These are phyloP conservation scores for Trichosphaerium sp. DNA, from an alignment of 78 protist genomes.

Conservation along the genomic window DNA sequence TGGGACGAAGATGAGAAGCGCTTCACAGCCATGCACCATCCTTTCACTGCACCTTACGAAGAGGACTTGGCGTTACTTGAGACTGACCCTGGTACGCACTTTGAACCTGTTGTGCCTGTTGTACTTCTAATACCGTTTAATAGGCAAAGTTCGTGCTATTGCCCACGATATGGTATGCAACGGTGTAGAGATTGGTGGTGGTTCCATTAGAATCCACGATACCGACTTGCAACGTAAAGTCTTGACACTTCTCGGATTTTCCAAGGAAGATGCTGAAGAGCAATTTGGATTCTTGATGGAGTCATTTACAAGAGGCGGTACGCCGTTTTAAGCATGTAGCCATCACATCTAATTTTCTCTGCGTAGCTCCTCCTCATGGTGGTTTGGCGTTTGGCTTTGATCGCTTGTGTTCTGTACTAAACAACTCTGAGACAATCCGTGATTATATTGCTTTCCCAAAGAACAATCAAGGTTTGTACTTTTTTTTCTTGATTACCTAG, in stretches of 20 bases:
- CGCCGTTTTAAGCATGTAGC: too few species aligned
- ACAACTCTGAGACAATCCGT: conserved; percentile 47
- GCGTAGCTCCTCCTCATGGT: conserved; percentile 69
- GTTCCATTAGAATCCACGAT: conserved; percentile 72
- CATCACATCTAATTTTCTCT: too few species aligned
- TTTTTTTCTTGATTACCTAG: too few species aligned
- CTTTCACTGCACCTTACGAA: conserved; percentile 79
- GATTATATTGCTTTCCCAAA: conserved; percentile 87
- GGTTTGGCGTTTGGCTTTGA: conserved; percentile 76
- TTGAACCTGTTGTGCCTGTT: neutral
- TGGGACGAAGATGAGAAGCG: too few species aligned
- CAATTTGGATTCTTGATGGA: conserved; percentile 17
- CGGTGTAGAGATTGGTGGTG: conserved; percentile 85
- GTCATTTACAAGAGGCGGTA: conserved; percentile 39
- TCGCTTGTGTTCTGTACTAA: conserved; percentile 37
- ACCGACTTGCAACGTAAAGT: conserved; percentile 39
- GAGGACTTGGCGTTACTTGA: conserved; percentile 29
- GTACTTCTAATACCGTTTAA: too few species aligned
- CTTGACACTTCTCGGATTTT: neutral
- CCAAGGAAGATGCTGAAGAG: neutral
- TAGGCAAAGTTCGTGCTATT: conserved; percentile 36
- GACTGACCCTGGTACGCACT: neutral
- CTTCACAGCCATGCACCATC: conserved; percentile 73
- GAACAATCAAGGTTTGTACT: conserved; percentile 18
- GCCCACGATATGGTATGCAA: conserved; percentile 77